These are phyloP conservation scores for Penicillium brevicompactum DNA, from an alignment of 2,329 filamentous ascomycete genomes.

Conservation along the genomic window DNA sequence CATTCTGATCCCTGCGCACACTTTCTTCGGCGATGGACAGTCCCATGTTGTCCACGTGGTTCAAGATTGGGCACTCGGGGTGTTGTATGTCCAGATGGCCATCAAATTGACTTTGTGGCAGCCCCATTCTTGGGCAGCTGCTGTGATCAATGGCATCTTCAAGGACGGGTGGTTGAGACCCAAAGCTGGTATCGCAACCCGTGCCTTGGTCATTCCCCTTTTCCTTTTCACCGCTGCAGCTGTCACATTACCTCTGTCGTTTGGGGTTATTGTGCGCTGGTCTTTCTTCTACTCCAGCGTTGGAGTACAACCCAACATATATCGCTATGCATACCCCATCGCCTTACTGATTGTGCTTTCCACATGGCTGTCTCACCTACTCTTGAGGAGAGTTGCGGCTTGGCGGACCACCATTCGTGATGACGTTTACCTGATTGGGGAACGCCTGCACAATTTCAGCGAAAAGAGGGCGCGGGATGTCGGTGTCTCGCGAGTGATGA, in stretches of 20 bases:
- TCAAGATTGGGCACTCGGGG: conserved; percentile 90
- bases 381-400: conserved; percentile 61
- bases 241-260: conserved; percentile 64
- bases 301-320: conserved; percentile 48
- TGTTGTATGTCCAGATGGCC: conserved; percentile 84
- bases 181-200: conserved; percentile 75
- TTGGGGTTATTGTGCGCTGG: conserved; percentile 57
- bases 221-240: conserved; percentile 63
- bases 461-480: conserved; percentile 52
- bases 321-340: conserved; percentile 74
- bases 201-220: conserved; percentile 81
- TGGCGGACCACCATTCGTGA: conserved; percentile 86
- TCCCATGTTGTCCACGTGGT: conserved; percentile 70
- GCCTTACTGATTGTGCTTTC: conserved; percentile 58
- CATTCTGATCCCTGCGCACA: conserved; percentile 81
- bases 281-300: conserved; percentile 37
- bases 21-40: conserved; percentile 59
- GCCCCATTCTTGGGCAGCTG: conserved; percentile 69
- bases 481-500: conserved; percentile 41
- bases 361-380: conserved; percentile 42
- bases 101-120: conserved; percentile 70
- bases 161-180: conserved; percentile 77
- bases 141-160: conserved; percentile 73
- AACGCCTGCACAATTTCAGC: conserved; percentile 92
- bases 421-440: conserved; percentile 94